A percentile compares a stretch with the other conserved stretches of the same genome.
phyloP scores from a whole-genome alignment of 331 rosid genomes.

The Acacia pycnantha region DNA sequence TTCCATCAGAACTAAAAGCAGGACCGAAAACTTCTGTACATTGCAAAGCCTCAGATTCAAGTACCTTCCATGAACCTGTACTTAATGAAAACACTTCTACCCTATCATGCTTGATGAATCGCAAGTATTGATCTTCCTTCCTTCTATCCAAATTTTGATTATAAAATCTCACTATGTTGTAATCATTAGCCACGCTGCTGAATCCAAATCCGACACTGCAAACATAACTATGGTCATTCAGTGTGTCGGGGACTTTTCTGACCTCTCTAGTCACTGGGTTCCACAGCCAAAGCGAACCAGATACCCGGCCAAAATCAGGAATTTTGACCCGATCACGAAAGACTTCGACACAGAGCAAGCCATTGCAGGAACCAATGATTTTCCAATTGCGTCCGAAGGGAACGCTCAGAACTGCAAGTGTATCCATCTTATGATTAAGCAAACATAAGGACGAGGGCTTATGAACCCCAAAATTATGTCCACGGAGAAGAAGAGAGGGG shows the following conservation, averaged over 20 bases:
- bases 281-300: neutral
- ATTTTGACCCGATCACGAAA: neutral
- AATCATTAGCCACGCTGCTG: constrained; percentile 14
- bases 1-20: neutral
- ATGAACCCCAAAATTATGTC: neutral
- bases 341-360: constrained; percentile 11
- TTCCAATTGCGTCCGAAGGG: neutral
- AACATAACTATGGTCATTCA: neutral
- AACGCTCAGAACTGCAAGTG: neutral
- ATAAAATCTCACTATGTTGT: neutral
- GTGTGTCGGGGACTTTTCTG: neutral
- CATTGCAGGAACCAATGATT: constrained; percentile 29
- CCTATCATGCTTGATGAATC: neutral
- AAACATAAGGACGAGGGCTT: neutral
- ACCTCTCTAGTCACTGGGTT: constrained; percentile 19
- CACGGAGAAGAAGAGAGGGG: constrained; percentile 23
- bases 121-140: neutral
- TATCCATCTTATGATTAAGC: neutral
- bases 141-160: too few relatives aligned
- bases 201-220: constrained; percentile 25
- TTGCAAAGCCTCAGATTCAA: neutral
- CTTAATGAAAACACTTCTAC: constrained; percentile 22
- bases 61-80: constrained; percentile 14
- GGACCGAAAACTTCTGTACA: too few relatives aligned
- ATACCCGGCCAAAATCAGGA: too few relatives aligned